Conservation (phyloP, 495 filamentous ascomycete genomes). For the Lasiosphaeriaceae sp. region DNA sequence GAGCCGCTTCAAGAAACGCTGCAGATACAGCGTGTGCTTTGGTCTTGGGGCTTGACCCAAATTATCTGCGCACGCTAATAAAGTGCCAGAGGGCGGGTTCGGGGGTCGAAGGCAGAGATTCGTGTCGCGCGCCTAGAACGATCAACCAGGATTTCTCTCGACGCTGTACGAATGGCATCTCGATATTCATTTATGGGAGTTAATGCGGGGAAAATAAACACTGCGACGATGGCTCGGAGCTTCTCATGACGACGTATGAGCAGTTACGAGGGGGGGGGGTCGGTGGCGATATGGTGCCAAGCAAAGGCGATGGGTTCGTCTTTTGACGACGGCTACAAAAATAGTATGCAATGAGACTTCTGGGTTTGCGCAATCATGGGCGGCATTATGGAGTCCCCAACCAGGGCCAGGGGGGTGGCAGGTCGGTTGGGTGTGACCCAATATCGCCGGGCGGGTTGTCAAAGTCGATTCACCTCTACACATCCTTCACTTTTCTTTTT, state of each 20-base stretch:
- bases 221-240: slow-evolving; percentile 14
- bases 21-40: not conserved
- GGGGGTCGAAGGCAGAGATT: not conserved
- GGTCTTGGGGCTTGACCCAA: not conserved
- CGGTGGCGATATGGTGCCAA: not conserved
- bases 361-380: not conserved
- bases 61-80: not conserved
- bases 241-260: slow-evolving; percentile 26
- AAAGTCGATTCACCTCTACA: not conserved
- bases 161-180: slow-evolving; percentile 27
- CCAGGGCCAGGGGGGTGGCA: not conserved
- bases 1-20: not conserved
- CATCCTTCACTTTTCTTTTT: not conserved
- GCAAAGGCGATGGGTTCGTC: not conserved
- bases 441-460: not conserved
- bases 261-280: slow-evolving; percentile 1
- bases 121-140: not conserved
- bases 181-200: slow-evolving; percentile 34
- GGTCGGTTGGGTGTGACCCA: not conserved
- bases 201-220: slow-evolving; percentile 23
- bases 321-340: not conserved
- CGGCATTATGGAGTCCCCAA: not conserved
- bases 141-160: not conserved
- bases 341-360: not conserved
- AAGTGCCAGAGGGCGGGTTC: not conserved